Conservation (phyloP, 345 rosid genomes). For the Eucalyptus virginea region DNA sequence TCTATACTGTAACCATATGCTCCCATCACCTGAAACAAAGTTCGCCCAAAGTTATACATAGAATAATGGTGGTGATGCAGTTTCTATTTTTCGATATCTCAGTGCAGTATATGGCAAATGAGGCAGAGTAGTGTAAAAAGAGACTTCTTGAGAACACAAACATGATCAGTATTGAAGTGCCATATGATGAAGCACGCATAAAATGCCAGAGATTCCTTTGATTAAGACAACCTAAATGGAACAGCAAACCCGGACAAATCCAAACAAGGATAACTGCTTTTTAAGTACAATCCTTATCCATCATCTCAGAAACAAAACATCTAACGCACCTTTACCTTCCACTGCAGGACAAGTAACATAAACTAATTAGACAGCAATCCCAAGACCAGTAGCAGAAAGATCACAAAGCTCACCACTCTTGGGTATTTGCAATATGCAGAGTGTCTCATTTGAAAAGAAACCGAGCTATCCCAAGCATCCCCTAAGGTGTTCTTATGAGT, state of each 20-base stretch:
- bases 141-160: not conserved
- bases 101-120: not conserved
- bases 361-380: not conserved
- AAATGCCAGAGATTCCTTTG: not conserved
- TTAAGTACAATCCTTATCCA: not conserved
- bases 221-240: not conserved
- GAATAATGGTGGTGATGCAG: not conserved
- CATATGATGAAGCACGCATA: not conserved
- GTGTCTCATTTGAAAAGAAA: not conserved
- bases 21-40: slow-evolving; percentile 65
- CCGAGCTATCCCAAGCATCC: not conserved
- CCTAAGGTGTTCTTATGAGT: not conserved
- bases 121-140: not conserved
- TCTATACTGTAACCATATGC: slow-evolving; percentile 94
- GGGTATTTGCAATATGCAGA: not conserved
- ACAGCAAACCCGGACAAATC: not conserved
- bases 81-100: not conserved
- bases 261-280: not conserved
- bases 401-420: not conserved
- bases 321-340: not conserved
- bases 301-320: not conserved
- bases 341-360: not conserved
- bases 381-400: not conserved
- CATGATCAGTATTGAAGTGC: not conserved
- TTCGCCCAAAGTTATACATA: not conserved